phyloP scores from a whole-genome alignment of 768 basidiomycete genomes.

The Suillus variegatus region DNA sequence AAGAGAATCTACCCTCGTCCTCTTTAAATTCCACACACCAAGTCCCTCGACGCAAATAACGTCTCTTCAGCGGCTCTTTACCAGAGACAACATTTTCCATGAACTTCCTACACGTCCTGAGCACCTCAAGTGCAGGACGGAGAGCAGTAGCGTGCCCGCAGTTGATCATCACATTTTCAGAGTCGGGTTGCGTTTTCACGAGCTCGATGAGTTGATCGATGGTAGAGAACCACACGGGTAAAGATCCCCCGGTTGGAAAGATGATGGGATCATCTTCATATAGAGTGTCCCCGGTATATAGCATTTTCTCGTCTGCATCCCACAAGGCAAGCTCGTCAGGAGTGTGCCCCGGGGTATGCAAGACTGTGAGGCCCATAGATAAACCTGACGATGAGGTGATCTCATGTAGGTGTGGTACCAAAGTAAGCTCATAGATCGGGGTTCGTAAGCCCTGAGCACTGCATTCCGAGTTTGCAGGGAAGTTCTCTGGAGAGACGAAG shows the following conservation, averaged over 20 bases:
- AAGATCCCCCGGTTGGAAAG: constrained; percentile 56
- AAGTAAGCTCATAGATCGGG: constrained; percentile 46
- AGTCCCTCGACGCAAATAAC: constrained; percentile 37
- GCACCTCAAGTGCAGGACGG: constrained; percentile 47
- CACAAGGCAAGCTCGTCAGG: constrained; percentile 61
- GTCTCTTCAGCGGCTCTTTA: constrained; percentile 35
- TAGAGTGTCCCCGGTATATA: constrained; percentile 58
- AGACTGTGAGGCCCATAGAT: constrained; percentile 40
- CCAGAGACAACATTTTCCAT: constrained; percentile 49
- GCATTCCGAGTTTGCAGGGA: constrained; percentile 51
- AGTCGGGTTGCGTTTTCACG: constrained; percentile 32
- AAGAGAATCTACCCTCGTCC: constrained; percentile 41
- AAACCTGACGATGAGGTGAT: constrained; percentile 27
- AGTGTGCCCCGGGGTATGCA: constrained; percentile 61
- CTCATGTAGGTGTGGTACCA: constrained; percentile 44
- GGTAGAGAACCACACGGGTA: constrained; percentile 48
- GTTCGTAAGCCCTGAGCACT: constrained; percentile 38
- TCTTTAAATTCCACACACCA: constrained; percentile 47
- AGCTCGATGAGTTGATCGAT: constrained; percentile 46
- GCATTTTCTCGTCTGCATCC: constrained; percentile 49
- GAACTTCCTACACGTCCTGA: constrained; percentile 43
- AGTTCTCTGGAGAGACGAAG: constrained; percentile 42
- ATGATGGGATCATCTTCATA: constrained; percentile 58
- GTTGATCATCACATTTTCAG: constrained; percentile 41
- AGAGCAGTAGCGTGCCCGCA: constrained; percentile 50